Base-by-base conservation (phyloP, 192 early-diverging fungal genomes). In the Backusella luteola region DNA sequence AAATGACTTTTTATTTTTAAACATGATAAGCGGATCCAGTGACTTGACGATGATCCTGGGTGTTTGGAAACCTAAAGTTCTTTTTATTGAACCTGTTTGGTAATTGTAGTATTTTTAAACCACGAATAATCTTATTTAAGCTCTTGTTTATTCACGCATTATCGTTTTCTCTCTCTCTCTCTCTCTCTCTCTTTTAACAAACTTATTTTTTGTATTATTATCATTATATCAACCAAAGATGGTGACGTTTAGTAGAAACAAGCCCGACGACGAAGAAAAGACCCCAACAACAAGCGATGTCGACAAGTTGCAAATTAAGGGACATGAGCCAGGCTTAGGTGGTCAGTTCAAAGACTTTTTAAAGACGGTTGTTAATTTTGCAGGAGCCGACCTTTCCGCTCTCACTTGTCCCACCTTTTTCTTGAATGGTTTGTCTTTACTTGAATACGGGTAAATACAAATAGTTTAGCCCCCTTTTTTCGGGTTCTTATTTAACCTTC, bases 351-450 rank as follows among this genome's bases (percentile, higher is more conserved):
- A 80, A 41, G 78, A 80, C 3, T 93, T 94, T 66, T 63, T 93
- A 71, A 88, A 89, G 73, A 91, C 89, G 23, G 80, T 95, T 19
- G 86, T 89, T 34, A 88, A 88, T 69, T 93, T 93, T 71, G 93
- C 93, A n/a, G 94, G 94, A 23, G 52, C 52, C 7, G 94, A 95
- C 77, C 86, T 95, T 66, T 93, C 91, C 19, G 86, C 89, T 46
- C 80, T 95, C 70, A 94, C 94, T 11, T 93, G 92, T 78, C 94
- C 94, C 56, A 87, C 91, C 23, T 95, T 94, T 73, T 82, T 95
- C 21, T 84, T 95, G 21, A 93, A 89, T 76, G 92, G 92, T 70
- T 84, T 90, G 56, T 94, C 93, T 74, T 82, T 94, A 34, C 87
- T 95, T 17, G 94, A 95, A 79, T 94, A 95, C 83, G 88, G 85